Evolutionary conservation across 1,284 basidiomycete species (phyloP), one percentile per base, ranked within the genome.

Genomic region (Irpex sp.): DNA sequence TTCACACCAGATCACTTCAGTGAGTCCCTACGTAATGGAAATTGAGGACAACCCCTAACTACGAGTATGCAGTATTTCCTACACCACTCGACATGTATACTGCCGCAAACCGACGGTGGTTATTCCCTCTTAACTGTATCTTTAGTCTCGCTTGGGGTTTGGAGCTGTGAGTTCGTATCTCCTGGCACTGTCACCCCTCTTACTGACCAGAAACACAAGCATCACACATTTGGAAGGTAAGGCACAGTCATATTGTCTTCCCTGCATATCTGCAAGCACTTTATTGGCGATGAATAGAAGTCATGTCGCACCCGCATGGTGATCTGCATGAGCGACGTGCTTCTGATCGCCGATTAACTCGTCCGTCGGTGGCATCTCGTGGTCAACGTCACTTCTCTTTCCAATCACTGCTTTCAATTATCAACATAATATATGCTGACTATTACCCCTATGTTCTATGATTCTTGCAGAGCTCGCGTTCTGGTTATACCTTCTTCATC

Each of bases 201-300:
- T 51, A 18, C 18, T 16, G 12, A 39, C 56, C 54, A 7, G 53
- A 5, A 23, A 54, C 45, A 28, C 7, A 60, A 91, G 88, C n/a
- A 80, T 90, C 19, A 90, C 89, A 1, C 89, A 91, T 72, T 79
- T 91, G n/a, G 88, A 91, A 83, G 88, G 88, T 84, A 65, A 61
- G 69, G 21, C 21, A 54, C 23, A n/a, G 28, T 33, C 28, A 33
- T 2, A 33, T 33, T 2, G 28, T 33, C 28, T 33, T 33, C 28
- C 28, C 28, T 33, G 28, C 39, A 12, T 45, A 45, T n/a, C n/a
- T 45, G 39, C 39, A 45, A 14, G 39, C 12, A 45, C 39, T 14
- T 33, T 45, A 19, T 51, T 51, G 49, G 49, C 49, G 23, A 19
- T 45, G 39, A 51, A 51, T 51, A 19, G 18, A 51, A 51, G 23